Evolutionary conservation across 345 rosid genomes (phyloP), one percentile per base, ranked within the genome.

Genomic region (Brassica incana): DNA sequence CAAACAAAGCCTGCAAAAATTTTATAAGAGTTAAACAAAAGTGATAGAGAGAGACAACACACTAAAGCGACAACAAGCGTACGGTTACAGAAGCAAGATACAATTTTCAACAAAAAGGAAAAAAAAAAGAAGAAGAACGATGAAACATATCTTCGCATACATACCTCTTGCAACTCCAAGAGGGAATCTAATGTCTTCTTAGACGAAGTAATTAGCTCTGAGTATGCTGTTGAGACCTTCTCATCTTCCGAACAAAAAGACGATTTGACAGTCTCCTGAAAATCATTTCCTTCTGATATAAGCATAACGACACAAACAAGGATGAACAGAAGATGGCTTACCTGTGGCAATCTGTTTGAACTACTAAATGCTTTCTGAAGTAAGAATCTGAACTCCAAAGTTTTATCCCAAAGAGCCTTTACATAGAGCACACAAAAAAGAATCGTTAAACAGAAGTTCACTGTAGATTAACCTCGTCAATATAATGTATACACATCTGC

Each of bases 311-410:
- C 30, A 33, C 50, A 48, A 68, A 63, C 54, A 65, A 43, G 1
- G 56, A 70, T 33, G 58, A 45, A 60, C 6, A 61, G 5, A 70
- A 71, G 59, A 60, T 60, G 0, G 79, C 74, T 67, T 69, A 91
- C 99, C 93, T 66, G 90, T 9, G 98, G 98, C 69, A 95, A 80
- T 78, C 88, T 91, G 81, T 95, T 95, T 74, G 98, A 89, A 75
- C 79, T 80, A 59, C 88, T 84, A 83, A 91, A 93, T 75, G 91
- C 71, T 84, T 93, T 93, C 84, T 95, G 98, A 81, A 95, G 94
- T 83, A 91, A 88, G 85, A 91, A 87, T 84, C 99, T 88, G 40
- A 93, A 71, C 78, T 91, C 96, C 71, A 93, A 89, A 52, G 89
- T 83, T 82, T 85, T 91, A 79, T 95, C 94, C 98, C 98, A 95